phyloP scores from a whole-genome alignment of 2,329 filamentous ascomycete genomes.

The Chaetoscypha palmicola region DNA sequence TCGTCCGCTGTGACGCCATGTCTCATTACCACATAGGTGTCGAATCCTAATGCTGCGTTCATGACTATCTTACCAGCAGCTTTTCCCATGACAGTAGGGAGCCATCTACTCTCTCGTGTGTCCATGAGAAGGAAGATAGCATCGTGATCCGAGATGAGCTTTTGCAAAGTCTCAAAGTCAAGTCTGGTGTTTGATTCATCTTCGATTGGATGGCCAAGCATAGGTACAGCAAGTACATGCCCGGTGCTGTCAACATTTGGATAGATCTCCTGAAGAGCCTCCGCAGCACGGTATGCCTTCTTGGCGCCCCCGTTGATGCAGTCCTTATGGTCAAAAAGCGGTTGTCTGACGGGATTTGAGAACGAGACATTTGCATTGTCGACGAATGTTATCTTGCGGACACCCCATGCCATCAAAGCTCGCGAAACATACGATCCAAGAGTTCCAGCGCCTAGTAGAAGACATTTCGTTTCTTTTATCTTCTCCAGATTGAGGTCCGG shows the following conservation, averaged over 20 bases:
- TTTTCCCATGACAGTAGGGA: conserved; percentile 95
- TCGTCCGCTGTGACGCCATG: conserved; percentile 64
- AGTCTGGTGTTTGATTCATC: conserved; percentile 62
- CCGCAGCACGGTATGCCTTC: conserved; percentile 76
- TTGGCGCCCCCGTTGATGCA: conserved; percentile 76
- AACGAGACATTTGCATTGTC: conserved; percentile 92
- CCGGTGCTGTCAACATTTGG: conserved; percentile 80
- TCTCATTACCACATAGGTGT: conserved; percentile 95
- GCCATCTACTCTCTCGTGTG: conserved; percentile 86
- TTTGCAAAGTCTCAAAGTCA: conserved; percentile 69
- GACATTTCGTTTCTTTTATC: conserved; percentile 83
- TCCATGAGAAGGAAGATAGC: conserved; percentile 97
- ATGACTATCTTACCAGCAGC: conserved; percentile 88
- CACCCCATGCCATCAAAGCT: conserved; percentile 91
- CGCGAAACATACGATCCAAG: conserved; percentile 90
- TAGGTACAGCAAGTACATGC: conserved; percentile 79
- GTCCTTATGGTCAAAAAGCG: conserved; percentile 84
- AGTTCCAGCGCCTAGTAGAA: conserved; percentile 87
- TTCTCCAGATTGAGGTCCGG: conserved; percentile 79
- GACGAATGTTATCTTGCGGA: conserved; percentile 89
- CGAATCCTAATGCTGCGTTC: conserved; percentile 93
- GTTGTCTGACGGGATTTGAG: conserved; percentile 93
- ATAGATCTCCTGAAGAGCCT: conserved; percentile 77
- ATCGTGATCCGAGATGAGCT: conserved; percentile 77
- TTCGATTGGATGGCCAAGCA: conserved; percentile 84